Conservation (phyloP, 2,329 filamentous ascomycete genomes). For the Calycina herbarum region DNA sequence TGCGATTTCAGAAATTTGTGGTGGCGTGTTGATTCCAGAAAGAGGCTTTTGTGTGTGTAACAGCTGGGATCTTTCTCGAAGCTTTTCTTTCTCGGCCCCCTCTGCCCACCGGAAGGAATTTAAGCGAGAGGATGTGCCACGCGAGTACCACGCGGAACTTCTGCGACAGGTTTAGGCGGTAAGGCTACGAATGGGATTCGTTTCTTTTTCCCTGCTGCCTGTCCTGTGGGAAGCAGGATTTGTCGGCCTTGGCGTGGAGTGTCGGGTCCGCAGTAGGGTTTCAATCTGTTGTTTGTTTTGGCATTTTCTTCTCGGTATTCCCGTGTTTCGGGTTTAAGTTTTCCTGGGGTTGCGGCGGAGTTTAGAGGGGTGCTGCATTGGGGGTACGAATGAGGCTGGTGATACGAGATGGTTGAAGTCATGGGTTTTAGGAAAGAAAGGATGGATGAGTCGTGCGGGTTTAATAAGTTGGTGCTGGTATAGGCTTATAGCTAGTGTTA, state of each 20-base stretch:
- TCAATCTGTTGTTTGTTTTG: not conserved
- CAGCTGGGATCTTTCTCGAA: not conserved
- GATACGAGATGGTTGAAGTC: not conserved
- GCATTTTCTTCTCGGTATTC: not conserved
- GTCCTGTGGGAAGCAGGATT: not conserved
- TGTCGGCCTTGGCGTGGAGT: not conserved
- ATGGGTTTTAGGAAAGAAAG: not conserved
- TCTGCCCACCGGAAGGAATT: not conserved
- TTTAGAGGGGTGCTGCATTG: not conserved
- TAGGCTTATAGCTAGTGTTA: too few relatives aligned
- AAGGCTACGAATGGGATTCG: constrained; percentile 8
- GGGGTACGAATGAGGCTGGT: not conserved
- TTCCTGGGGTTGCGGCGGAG: not conserved
- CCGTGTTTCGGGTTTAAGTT: not conserved
- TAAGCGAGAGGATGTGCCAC: not conserved
- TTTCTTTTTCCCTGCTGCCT: not conserved
- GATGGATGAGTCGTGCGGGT: not conserved
- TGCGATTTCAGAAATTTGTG: not conserved
- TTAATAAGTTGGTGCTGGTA: too few relatives aligned
- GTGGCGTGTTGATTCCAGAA: not conserved
- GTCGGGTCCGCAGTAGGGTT: not conserved
- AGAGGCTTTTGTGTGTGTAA: not conserved
- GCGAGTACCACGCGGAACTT: not conserved
- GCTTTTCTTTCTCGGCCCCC: not conserved
- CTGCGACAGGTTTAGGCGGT: constrained; percentile 10